These are phyloP conservation scores for Trichoderma breve DNA, from an alignment of 2,329 filamentous ascomycete genomes.

Conservation along the genomic window DNA sequence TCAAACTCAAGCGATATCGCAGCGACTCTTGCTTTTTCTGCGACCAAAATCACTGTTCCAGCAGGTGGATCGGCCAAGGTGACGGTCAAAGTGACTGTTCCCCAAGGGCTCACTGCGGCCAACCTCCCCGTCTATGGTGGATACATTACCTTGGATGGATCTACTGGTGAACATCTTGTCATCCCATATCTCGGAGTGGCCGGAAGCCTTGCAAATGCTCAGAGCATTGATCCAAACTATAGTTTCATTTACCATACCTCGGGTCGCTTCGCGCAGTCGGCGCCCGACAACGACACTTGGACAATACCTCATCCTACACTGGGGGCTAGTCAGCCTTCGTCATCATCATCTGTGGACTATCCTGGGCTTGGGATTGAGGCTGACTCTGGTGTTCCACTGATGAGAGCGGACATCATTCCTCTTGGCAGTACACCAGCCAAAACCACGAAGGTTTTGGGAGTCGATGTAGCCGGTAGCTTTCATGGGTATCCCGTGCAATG, in stretches of 20 bases:
- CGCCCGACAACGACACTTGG: slow-evolving; percentile 3
- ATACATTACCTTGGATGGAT: slow-evolving; percentile 41
- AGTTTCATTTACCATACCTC: neutral
- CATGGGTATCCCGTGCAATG: neutral
- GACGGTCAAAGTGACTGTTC: slow-evolving; percentile 44
- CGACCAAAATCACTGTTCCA: slow-evolving; percentile 43
- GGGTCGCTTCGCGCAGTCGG: neutral
- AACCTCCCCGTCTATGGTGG: slow-evolving; percentile 44
- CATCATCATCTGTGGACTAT: neutral
- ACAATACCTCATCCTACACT: slow-evolving; percentile 4
- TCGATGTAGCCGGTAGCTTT: neutral
- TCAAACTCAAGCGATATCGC: slow-evolving; percentile 43
- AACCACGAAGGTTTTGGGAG: neutral
- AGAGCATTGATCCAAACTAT: neutral
- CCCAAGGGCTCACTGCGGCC: slow-evolving; percentile 30
- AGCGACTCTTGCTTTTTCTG: slow-evolving; percentile 44
- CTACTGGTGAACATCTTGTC: slow-evolving; percentile 37
- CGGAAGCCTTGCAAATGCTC: slow-evolving; percentile 21
- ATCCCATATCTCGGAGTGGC: slow-evolving; percentile 43
- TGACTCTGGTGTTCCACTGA: neutral
- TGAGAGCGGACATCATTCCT: slow-evolving; percentile 3
- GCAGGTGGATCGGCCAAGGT: slow-evolving; percentile 44
- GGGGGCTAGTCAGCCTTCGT: neutral
- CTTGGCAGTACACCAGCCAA: neutral
- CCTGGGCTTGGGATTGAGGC: neutral